A percentile compares a stretch with the other conserved stretches of the same genome.
Conservation (phyloP, 805 yeast species). For the Cyberlindnera suaveolens region DNA sequence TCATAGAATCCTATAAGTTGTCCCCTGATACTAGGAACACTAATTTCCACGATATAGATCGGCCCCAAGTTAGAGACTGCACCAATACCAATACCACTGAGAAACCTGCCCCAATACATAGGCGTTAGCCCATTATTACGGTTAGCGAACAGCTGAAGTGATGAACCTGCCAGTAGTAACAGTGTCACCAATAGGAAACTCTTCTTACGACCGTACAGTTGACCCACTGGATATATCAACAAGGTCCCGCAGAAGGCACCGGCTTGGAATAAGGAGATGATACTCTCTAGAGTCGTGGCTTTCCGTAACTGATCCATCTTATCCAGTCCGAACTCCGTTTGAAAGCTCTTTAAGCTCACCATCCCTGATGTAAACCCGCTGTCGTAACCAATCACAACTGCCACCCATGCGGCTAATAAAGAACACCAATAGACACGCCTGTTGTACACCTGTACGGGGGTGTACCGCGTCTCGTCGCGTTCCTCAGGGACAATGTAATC, state of each 20-base stretch:
- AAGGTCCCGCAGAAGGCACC: slow-evolving; percentile 18
- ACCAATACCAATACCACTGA: slow-evolving; percentile 45
- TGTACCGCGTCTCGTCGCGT: neutral
- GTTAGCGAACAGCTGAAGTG: slow-evolving; percentile 16
- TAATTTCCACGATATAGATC: slow-evolving; percentile 37
- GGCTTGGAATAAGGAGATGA: slow-evolving; percentile 15
- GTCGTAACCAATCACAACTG: slow-evolving; percentile 26
- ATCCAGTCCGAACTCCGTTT: slow-evolving; percentile 10
- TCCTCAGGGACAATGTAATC: neutral
- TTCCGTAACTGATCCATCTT: slow-evolving; percentile 2
- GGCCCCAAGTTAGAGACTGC: slow-evolving; percentile 44
- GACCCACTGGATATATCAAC: slow-evolving; percentile 14
- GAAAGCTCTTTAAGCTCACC: slow-evolving; percentile 9
- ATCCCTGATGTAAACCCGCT: slow-evolving; percentile 16
- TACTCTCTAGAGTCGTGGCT: slow-evolving; percentile 3
- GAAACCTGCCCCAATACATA: slow-evolving; percentile 44
- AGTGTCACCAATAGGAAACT: slow-evolving; percentile 8
- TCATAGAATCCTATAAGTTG: slow-evolving; percentile 10
- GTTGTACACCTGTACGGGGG: slow-evolving; percentile 12
- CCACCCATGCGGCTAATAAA: slow-evolving; percentile 28
- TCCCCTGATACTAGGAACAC: slow-evolving; percentile 41
- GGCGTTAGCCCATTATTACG: slow-evolving; percentile 33
- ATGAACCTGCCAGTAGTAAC: slow-evolving; percentile 2
- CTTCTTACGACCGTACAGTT: slow-evolving; percentile 8
- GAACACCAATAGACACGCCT: slow-evolving; percentile 21